phyloP scores from a whole-genome alignment of 805 yeast species.

The Blastobotrys terrestris region DNA sequence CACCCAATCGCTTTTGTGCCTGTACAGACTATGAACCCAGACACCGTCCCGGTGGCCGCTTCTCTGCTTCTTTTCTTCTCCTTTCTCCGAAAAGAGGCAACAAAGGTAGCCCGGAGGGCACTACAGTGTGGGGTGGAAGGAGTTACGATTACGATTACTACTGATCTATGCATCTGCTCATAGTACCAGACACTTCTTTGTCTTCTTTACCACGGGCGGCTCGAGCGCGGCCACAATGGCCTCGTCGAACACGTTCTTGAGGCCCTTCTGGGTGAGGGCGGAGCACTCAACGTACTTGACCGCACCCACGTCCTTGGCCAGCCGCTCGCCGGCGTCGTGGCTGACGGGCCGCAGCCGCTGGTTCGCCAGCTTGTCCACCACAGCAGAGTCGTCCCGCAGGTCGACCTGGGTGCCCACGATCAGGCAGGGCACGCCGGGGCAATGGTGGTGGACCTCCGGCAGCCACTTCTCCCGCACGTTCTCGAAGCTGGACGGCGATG shows the following conservation, averaged over 20 bases:
- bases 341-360: slow-evolving; percentile 85
- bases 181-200: slow-evolving; percentile 70
- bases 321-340: slow-evolving; percentile 81
- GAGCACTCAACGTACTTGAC: slow-evolving; percentile 97
- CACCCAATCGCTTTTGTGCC: no score
- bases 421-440: slow-evolving; percentile 96
- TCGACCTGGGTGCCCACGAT: slow-evolving; percentile 97
- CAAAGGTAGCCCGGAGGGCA: no score
- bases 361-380: slow-evolving; percentile 81
- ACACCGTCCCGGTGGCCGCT: no score
- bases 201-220: slow-evolving; percentile 87
- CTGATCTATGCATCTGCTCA: no score
- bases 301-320: slow-evolving; percentile 91
- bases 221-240: slow-evolving; percentile 98
- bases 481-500: slow-evolving; percentile 95
- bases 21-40: no score
- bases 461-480: slow-evolving; percentile 98
- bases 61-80: not conserved
- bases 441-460: slow-evolving; percentile 96
- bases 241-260: slow-evolving; percentile 96
- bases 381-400: slow-evolving; percentile 87
- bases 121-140: no score
- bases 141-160: not conserved
- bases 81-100: no score
- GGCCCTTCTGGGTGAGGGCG: slow-evolving; percentile 93